Base-by-base conservation (phyloP, 495 filamentous ascomycete genomes). In the Choiromyces venosus region DNA sequence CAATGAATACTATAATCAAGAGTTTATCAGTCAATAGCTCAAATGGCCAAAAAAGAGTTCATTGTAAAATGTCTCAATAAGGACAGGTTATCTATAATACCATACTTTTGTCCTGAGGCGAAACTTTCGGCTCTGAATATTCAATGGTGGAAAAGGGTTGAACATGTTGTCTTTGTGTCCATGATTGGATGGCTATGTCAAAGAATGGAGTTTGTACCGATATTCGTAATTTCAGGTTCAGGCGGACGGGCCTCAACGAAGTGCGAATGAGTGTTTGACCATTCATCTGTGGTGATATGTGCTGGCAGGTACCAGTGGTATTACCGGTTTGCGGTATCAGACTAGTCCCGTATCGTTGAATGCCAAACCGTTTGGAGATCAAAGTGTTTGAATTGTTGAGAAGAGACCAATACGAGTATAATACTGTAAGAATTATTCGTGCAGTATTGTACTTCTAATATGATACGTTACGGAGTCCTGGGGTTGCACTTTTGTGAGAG, bases 1-100 rank as follows among this genome's bases (percentile, higher is more conserved):
- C 79, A 42, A 81, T 72, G 35, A 76, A 81, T 65, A 81, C 74
- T 81, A 69, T 42, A 69, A 61, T 5, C 14, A 25, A 29, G 0
- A 56, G 52, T 8, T 37, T 42, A n/a, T 12, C 66, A 56, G 67
- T 68, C 9, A 36, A 76, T 39, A 73, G 38, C 9, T 18, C 38
- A 29, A 37, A 16, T n/a, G 21, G 35, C 72, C 64, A 64, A 21
- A n/a, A 65, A 33, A 52, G 10, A 19, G 36, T 12, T 38, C 35
- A 36, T 37, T 56, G 6, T 61, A 33, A 56, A 33, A 61, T 16
- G 12, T 61, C 52, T 33, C 52, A 16, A 33, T 33, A 9, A 29
- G 35, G 73, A 64, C 39, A 37, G 33, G 29, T 68, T 38, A 14
- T 69, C 10, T 33, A 29, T 61, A 33, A 61, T 61, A 61, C 52